Percentiles rank a stretch among this genome's conserved stretches.
These are phyloP conservation scores for Davidsoniella australis DNA, from an alignment of 2,329 filamentous ascomycete species.

Conservation along the genomic window DNA sequence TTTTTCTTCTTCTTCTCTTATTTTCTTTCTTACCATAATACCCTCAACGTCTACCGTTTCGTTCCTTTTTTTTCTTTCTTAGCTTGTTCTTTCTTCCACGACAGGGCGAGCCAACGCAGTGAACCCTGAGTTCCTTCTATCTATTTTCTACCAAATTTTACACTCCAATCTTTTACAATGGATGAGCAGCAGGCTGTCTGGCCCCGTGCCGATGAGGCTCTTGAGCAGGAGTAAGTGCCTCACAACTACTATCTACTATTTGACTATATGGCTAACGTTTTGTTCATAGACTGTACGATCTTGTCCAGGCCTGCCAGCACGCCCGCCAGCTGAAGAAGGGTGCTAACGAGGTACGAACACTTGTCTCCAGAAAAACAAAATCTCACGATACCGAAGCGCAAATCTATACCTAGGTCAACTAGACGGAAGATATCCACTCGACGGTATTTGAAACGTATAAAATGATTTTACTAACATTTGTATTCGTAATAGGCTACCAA, in stretches of 20 bases:
- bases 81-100: constrained; percentile 15
- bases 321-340: constrained; percentile 74
- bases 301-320: constrained; percentile 56
- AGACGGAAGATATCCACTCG: no score
- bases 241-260: neutral
- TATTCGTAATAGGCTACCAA: constrained; percentile 43
- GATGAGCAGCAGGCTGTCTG: constrained; percentile 30
- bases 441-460: no score
- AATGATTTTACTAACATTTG: neutral
- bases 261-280: neutral
- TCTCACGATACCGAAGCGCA: constrained; percentile 6
- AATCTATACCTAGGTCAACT: no score
- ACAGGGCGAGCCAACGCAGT: constrained; percentile 45
- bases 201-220: constrained; percentile 54
- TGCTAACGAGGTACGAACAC: constrained; percentile 48
- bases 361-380: neutral
- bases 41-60: constrained; percentile 11
- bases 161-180: constrained; percentile 6
- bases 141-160: constrained; percentile 8
- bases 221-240: constrained; percentile 47
- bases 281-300: constrained; percentile 45
- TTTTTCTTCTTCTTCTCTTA: constrained; percentile 7
- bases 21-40: constrained; percentile 5
- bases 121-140: constrained; percentile 33
- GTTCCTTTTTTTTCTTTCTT: constrained; percentile 2